Conservation (phyloP, 345 rosid species). For the Eucalyptus microcorys region DNA sequence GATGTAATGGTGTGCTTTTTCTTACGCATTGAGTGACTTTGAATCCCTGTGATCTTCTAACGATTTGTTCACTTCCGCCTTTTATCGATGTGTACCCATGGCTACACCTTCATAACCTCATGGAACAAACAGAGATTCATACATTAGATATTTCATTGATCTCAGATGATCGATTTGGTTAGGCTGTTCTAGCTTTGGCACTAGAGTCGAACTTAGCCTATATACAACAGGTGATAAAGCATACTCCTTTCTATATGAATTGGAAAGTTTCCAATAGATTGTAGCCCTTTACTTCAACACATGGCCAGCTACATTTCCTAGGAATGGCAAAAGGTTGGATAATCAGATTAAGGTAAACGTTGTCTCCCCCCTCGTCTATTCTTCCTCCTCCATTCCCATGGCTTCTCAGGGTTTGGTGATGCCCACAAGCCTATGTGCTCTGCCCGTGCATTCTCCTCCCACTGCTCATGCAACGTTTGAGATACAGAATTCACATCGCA, state of each 20-base stretch:
- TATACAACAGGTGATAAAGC: neutral
- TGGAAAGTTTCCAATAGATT: neutral
- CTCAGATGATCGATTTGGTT: neutral
- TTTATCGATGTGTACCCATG: neutral
- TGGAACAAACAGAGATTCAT: neutral
- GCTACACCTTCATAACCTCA: neutral
- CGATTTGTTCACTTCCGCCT: neutral
- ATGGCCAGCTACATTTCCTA: neutral
- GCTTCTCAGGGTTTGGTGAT: conserved; percentile 57
- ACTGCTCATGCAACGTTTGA: conserved; percentile 13
- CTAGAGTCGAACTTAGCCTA: neutral
- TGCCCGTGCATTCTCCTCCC: conserved; percentile 71
- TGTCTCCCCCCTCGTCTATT: conserved; percentile 18
- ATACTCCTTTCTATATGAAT: neutral
- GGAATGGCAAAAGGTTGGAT: neutral
- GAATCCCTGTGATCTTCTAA: neutral
- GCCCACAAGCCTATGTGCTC: conserved; percentile 75
- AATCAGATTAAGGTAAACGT: neutral
- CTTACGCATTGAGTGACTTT: neutral
- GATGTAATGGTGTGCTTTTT: neutral
- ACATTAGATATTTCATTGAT: neutral
- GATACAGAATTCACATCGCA: neutral
- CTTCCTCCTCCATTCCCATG: conserved; percentile 70
- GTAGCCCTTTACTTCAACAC: neutral
- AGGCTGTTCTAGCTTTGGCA: neutral